Conservation (phyloP, 345 rosid genomes). For the Odontarrhena argentea region DNA sequence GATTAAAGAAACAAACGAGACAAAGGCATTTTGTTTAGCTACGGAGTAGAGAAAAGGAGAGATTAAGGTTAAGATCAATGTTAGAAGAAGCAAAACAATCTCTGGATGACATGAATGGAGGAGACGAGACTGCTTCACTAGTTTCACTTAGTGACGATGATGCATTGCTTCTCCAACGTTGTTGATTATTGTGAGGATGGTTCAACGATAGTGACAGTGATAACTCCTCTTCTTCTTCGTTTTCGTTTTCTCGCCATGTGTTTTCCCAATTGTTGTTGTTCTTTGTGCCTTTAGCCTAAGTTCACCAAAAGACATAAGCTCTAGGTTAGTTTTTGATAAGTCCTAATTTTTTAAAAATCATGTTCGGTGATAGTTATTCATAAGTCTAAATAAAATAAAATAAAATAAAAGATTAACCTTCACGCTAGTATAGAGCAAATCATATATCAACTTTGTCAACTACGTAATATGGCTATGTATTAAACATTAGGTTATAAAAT, state of each 20-base stretch:
- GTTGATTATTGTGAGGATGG: constrained; percentile 22
- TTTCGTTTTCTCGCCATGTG: constrained; percentile 27
- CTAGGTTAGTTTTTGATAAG: background rate
- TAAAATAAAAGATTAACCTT: background rate
- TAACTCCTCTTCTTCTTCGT: constrained; percentile 32
- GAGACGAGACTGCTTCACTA: constrained; percentile 39
- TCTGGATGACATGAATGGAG: constrained; percentile 33
- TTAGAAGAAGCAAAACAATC: constrained; percentile 41
- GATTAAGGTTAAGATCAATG: constrained; percentile 43
- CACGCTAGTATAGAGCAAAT: background rate
- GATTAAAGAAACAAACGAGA: background rate
- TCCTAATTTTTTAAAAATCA: no score
- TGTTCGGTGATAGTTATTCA: background rate
- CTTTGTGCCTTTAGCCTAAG: constrained; percentile 26
- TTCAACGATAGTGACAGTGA: constrained; percentile 35
- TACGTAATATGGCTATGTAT: background rate
- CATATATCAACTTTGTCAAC: background rate
- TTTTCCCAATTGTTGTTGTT: constrained; percentile 22
- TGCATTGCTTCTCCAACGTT: constrained; percentile 38
- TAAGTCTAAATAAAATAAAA: no score
- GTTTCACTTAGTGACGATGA: constrained; percentile 39
- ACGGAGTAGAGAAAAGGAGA: constrained; percentile 37
- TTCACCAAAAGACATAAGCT: constrained; percentile 14
- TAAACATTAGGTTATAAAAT: background rate
- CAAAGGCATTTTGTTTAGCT: constrained; percentile 24